These are phyloP conservation scores for Paramecium sonneborni DNA, from an alignment of 73 alveolate genomes.

Conservation along the genomic window DNA sequence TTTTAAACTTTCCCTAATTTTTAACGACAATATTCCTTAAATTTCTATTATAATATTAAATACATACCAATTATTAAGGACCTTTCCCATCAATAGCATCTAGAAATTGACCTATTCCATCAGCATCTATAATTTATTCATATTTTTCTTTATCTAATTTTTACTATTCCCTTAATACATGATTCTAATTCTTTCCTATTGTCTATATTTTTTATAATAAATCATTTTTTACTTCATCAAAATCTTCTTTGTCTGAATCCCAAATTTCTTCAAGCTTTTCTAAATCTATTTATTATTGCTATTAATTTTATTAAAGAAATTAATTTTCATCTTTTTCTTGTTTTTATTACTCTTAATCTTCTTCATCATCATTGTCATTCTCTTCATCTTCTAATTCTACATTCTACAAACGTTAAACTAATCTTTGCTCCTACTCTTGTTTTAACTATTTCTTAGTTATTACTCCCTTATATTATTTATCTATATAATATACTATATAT, in stretches of 20 bases:
- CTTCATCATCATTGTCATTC: background rate
- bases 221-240: background rate
- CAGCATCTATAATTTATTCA: background rate
- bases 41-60: background rate
- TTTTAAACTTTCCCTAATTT: background rate
- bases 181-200: background rate
- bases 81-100: conserved; percentile 6
- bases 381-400: background rate
- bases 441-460: background rate
- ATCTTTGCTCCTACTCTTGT: background rate
- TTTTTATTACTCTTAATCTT: background rate
- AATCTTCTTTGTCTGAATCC: conserved; percentile 43
- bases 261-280: background rate
- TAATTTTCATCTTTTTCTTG: background rate
- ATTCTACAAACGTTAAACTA: background rate
- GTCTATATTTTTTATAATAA: background rate
- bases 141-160: background rate
- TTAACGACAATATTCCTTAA: background rate
- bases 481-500: background rate
- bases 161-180: background rate
- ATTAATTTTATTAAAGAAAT: conserved; percentile 8
- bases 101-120: background rate
- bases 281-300: background rate
- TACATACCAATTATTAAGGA: background rate
- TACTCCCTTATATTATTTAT: background rate